Percentiles rank a stretch among this genome's conserved stretches.
Evolutionary conservation across 345 rosid genomes (phyloP).

Genomic region (Eucalyptus marginata): DNA sequence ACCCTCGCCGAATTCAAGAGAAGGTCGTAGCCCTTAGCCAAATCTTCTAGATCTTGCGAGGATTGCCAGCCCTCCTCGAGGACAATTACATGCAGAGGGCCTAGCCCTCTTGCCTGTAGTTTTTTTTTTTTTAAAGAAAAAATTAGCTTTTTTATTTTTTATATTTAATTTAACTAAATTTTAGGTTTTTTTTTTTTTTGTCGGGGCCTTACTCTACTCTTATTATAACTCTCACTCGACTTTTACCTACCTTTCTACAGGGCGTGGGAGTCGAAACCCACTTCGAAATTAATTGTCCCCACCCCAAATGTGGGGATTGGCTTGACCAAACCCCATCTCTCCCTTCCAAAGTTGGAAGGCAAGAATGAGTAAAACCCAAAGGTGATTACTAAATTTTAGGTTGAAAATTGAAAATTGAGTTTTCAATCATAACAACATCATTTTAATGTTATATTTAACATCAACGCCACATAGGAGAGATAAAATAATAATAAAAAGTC

Average conservation of each 20-base stretch:
- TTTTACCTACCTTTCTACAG: too few relatives aligned
- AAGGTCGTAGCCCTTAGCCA: not conserved
- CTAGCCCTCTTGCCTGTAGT: accelerated
- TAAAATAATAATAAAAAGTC: not conserved
- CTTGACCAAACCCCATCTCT: too few relatives aligned
- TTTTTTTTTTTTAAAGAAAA: not conserved
- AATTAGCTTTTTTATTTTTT: accelerated
- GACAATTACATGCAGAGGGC: not conserved
- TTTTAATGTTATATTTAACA: not conserved
- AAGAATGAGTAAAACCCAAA: too few relatives aligned
- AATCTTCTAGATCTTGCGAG: not conserved
- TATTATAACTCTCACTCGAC: too few relatives aligned
- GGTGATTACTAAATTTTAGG: too few relatives aligned
- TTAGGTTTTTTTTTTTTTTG: too few relatives aligned
- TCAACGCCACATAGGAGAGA: not conserved
- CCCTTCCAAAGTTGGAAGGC: too few relatives aligned
- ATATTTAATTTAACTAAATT: not conserved
- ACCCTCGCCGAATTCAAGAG: not conserved
- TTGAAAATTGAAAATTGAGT: not conserved
- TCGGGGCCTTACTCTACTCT: too few relatives aligned
- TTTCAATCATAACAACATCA: not conserved
- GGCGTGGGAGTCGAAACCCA: too few relatives aligned
- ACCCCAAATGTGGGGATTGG: too few relatives aligned
- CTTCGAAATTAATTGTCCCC: too few relatives aligned
- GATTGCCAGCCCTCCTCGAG: not conserved